phyloP scores from a whole-genome alignment of 2,329 filamentous ascomycete species.

The Fusarium tricinctum region DNA sequence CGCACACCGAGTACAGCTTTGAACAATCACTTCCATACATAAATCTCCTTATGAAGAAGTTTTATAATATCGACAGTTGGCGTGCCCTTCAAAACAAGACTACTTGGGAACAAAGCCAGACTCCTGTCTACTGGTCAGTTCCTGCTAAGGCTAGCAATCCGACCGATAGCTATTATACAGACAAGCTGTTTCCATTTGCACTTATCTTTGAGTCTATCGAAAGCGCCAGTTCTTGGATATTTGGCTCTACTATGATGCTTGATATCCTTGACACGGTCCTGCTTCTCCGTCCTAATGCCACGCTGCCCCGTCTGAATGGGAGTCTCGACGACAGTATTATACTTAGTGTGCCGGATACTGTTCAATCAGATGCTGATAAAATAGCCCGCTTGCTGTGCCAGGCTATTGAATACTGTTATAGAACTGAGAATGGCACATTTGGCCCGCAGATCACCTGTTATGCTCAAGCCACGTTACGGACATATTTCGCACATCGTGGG shows the following conservation, averaged over 20 bases:
- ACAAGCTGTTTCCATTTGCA: constrained; percentile 13
- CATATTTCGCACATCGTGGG: neutral
- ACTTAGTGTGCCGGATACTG: neutral
- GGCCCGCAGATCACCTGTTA: constrained; percentile 24
- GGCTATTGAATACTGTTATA: constrained; percentile 21
- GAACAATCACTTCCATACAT: fast-evolving
- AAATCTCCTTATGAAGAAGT: neutral
- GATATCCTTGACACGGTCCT: constrained; percentile 6
- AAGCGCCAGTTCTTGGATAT: neutral
- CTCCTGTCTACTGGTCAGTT: constrained; percentile 1
- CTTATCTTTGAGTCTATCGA: constrained; percentile 1
- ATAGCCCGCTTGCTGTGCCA: constrained; percentile 11
- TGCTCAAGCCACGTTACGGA: neutral
- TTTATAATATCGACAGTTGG: neutral
- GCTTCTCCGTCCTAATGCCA: neutral
- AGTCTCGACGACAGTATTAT: fast-evolving
- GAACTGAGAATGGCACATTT: constrained; percentile 18
- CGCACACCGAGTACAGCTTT: fast-evolving
- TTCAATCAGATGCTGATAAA: neutral
- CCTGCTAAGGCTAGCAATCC: constrained; percentile 12
- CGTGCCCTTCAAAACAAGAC: neutral
- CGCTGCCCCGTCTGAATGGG: fast-evolving
- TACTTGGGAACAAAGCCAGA: fast-evolving
- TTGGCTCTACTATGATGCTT: constrained; percentile 3
- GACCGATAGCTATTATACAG: neutral